Base-by-base conservation (phyloP, 2,329 filamentous ascomycete genomes). In the Drechmeria coniospora region DNA sequence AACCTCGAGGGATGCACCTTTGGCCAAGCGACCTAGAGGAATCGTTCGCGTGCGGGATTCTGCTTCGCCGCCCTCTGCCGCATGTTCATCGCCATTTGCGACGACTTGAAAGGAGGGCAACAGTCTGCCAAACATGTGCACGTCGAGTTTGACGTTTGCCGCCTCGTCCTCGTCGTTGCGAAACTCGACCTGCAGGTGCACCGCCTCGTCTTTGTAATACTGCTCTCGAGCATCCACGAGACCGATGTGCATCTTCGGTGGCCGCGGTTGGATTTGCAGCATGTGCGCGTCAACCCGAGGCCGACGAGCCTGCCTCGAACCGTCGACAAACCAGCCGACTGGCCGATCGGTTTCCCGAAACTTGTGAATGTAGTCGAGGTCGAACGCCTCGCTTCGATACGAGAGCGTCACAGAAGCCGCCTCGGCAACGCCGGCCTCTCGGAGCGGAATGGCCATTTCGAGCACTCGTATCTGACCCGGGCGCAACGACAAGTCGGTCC, bases 181-280 rank as follows among this genome's bases (percentile, higher is more conserved):
- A 3, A 94, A 57, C 23, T 77, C 68, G 21, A 95, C 60, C 1
- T 65, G 56, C 14, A 95, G 50, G 6, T 59, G 58, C 16, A 94
- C 68, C 0, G 59, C 50, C 54, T 98, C 90, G 41, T 92, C 79
- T 2, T 79, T 80, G 46, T 93, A 95, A 49, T 87, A 92, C 30
- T 84, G 75, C 9, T 71, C 64, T 31, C 65, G 59, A 6, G 76
- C 52, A 22, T 71, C 65, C 2, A 68, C 59, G 8, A 82, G 56
- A 15, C 59, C 65, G 25, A 98, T 70, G 40, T 82, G 74, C 58
- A 98, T 73, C 52, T 94, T 95, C 1, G 90, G 90, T 16, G 87
- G 90, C 38, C 92, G 80, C 2, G 90, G 87, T 29, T 84, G 63
- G 15, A 98, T 74, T 31, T 71, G 75, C 31, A 92, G 68, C 2